A percentile compares a stretch with the other conserved stretches of the same genome.
Evolutionary conservation across 139 green algal genomes (phyloP).

Genomic region (Coccomyxa sp.): DNA sequence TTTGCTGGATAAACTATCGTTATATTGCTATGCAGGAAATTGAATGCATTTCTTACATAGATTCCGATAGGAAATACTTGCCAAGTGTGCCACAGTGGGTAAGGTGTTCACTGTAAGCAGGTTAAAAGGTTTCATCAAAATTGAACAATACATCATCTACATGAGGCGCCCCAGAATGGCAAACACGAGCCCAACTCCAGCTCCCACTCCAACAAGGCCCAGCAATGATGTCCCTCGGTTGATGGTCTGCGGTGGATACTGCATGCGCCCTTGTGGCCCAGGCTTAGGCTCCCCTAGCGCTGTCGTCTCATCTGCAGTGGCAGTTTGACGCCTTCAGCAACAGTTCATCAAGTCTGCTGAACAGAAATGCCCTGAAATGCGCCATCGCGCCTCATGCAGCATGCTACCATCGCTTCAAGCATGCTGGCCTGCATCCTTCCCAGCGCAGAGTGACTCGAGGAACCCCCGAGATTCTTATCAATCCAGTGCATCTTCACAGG

Average conservation of each 20-base stretch:
- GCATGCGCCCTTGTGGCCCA: neutral
- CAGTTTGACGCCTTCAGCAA: neutral
- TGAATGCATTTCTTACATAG: too few species aligned
- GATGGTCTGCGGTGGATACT: neutral
- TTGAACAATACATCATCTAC: too few species aligned
- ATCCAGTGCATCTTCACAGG: neutral
- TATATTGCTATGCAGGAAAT: too few species aligned
- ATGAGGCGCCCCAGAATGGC: neutral
- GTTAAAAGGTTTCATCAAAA: too few species aligned
- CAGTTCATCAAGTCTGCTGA: neutral
- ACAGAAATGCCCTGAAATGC: neutral
- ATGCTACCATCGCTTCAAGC: too few species aligned
- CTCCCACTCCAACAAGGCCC: neutral
- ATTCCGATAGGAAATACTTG: too few species aligned
- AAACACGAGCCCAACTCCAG: neutral
- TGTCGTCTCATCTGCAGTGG: constrained; percentile 5
- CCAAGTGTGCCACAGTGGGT: too few species aligned
- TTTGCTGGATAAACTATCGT: too few species aligned
- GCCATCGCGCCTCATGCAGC: neutral
- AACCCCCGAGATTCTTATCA: too few species aligned
- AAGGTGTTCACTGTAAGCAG: too few species aligned
- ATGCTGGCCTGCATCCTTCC: too few species aligned
- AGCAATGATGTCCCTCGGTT: neutral
- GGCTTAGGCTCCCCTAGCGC: constrained; percentile 5
- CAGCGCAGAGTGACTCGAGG: too few species aligned